Evolutionary conservation across 1,139 yeast species (phyloP), one percentile per base, ranked within the genome.

Genomic region (Hyphopichia pseudoburtonii): DNA sequence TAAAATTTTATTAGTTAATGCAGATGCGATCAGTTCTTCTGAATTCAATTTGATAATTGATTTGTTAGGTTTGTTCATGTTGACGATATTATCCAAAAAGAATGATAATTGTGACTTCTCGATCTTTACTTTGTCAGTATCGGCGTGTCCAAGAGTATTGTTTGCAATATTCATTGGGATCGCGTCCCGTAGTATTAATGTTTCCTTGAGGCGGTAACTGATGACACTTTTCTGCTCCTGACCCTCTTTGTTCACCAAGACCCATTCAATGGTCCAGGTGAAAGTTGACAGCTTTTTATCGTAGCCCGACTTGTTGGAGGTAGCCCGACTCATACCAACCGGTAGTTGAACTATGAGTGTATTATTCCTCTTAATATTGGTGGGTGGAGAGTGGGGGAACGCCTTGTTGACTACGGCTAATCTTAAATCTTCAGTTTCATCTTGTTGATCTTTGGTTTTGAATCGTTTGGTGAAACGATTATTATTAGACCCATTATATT

Each of bases 201-300:
- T 46, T 37, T 76, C 82, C 40, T 68, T 73, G 16, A 76, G 56
- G 36, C 78, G 56, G 43, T 69, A 78, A 43, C 78, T 74, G 25
- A 73, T 42, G 45, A 74, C 70, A 8, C 61, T 56, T 9, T 57
- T 47, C 21, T 50, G 33, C 26, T 54, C 53, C 5, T 40, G 38
- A 0, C 59, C 61, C 3, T 50, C 45, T 3, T 44, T 50, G 24
- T 65, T 62, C n/a, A 73, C 50, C 7, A 78, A 50, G 0, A 76
- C 56, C 86, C 89, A 83, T 54, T 89, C 95, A 0, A 88, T 59
- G 0, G 96, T 83, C 96, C 97, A 89, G 16, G 76, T 75, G 55
- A 76, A 83, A 19, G 76, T 60, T 32, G 80, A 76, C 46, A 70
- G 64, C 47, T 77, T 75, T 54, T 80, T 80, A 51, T 87, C 92